These are phyloP conservation scores for Tricholomella constricta DNA, from an alignment of 768 basidiomycete species.

Conservation along the genomic window DNA sequence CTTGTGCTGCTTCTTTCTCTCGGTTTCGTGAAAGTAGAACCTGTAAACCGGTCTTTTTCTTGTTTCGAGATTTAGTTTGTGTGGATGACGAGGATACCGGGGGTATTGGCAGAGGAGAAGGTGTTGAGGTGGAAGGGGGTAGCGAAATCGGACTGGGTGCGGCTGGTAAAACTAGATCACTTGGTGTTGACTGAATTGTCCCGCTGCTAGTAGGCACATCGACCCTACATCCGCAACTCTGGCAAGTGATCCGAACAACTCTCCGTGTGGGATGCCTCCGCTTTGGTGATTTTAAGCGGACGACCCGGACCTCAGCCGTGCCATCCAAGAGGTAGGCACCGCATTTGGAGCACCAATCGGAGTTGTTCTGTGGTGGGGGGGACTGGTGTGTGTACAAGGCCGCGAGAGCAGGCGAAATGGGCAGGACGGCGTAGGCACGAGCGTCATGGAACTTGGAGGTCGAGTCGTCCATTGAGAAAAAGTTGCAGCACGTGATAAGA, in stretches of 20 bases:
- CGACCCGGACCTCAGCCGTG: slow-evolving; percentile 36
- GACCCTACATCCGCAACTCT: slow-evolving; percentile 28
- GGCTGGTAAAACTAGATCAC: neutral
- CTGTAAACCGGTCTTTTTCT: slow-evolving; percentile 61
- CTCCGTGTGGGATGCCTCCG: slow-evolving; percentile 18
- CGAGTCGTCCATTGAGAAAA: slow-evolving; percentile 22
- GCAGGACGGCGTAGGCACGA: slow-evolving; percentile 49
- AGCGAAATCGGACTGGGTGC: slow-evolving; percentile 3
- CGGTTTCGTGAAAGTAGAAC: slow-evolving; percentile 65
- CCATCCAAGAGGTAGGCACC: slow-evolving; percentile 49
- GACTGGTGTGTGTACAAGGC: slow-evolving; percentile 58
- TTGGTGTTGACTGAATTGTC: neutral
- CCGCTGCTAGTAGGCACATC: slow-evolving; percentile 21
- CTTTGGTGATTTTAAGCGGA: slow-evolving; percentile 29
- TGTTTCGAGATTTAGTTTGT: slow-evolving; percentile 39
- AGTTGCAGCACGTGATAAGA: slow-evolving; percentile 10
- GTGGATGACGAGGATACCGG: neutral
- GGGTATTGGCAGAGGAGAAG: slow-evolving; percentile 3
- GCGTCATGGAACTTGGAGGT: slow-evolving; percentile 49
- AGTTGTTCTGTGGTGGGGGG: slow-evolving; percentile 24
- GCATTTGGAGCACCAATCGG: slow-evolving; percentile 50
- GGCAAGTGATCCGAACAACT: slow-evolving; percentile 30
- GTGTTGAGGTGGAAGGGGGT: slow-evolving; percentile 12
- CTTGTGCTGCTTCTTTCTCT: slow-evolving; percentile 47
- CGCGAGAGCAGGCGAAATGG: slow-evolving; percentile 58